Evolutionary conservation across 805 yeast species (phyloP), one percentile per base, ranked within the genome.

Genomic region (Starmerella riodocensis): DNA sequence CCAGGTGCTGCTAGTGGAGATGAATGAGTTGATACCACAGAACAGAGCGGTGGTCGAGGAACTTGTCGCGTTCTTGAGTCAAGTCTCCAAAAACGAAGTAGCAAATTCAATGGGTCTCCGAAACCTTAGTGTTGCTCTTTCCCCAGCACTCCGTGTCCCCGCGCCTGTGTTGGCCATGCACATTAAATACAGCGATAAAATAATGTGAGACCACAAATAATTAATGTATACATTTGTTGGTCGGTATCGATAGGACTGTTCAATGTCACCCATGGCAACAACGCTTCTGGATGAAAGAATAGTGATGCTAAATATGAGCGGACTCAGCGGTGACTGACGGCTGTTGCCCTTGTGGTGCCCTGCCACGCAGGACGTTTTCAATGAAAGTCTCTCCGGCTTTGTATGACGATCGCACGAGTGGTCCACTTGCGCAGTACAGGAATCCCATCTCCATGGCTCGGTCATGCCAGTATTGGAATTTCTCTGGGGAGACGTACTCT

Each of bases 341-440:
- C n/a, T n/a, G n/a, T n/a, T n/a, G n/a, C n/a, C n/a, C n/a, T n/a
- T 22, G 37, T 2, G 55, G 53, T 4, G 50, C 51, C 12, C 43
- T 34, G 20, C 55, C 53, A 5, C 50, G 34, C 16, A 88, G 67
- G 23, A 91, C 91, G 55, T 91, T 91, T 60, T 91, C 97, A 53
- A 91, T 86, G 54, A 85, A 91, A 2, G 93, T 82, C 61, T 91
- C 99, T 44, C 99, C 99, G 21, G 99, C 99, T 61, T 91, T 91
- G 63, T 91, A 91, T 2, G 94, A 81, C 1, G 96, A 84, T 59
- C 99, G 74, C 4, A 91, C 97, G 53, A 91, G 68, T 2, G 99
- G 98, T 4, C 97, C 99, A 45, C 93, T 78, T 2, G 98, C 98
- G 60, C 95, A 93, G 57, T 91, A 88, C 36, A 85, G 64, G 69